Evolutionary conservation across 2,329 filamentous ascomycete species (phyloP), one percentile per base, ranked within the genome.

Genomic region (Trichocomaceae sp.): DNA sequence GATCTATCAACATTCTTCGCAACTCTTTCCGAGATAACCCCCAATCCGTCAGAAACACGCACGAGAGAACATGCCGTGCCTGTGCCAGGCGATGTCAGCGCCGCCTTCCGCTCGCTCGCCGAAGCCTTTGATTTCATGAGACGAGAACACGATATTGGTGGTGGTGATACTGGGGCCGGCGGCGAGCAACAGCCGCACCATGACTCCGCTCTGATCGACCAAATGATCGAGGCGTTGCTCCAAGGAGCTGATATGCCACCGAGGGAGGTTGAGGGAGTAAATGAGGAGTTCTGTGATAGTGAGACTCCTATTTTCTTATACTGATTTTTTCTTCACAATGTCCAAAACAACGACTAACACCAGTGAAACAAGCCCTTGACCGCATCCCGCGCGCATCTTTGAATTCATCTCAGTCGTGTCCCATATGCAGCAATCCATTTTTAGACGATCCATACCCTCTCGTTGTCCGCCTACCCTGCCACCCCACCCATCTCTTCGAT

Each of bases 1-100:
- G 83, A 86, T 66, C 77, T 85, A 41, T 82, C 79, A 41, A 83
- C 82, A 62, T 85, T 86, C 75, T 84, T 84, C 72, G 77, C 78
- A 55, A 79, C 80, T 45, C 79, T 85, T 49, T 71, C 72, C 57
- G 79, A 84, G 62, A 77, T 83, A 55, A 82, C 79, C 8, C 79
- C 77, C 29, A 75, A 79, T 64, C 61, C 72, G 23, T 69, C 74
- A 6, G 68, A 72, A 54, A 63, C 70, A 46, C 79, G 78, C 48
- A 75, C 76, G 52, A 80, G 84, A 62, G 72, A 74, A n/a, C 71
- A 84, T 66, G 79, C 83, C 1, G 66, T 82, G 0, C 83, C 83
- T 1, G 76, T 83, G 4, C 83, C 83, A 2, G 76, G 77, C 54
- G 82, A 85, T 62, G 75, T 85, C 60, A 77, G 79, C 46, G 82